Conservation (phyloP, 148 eudicot species). For the Vaccinium corymbosum region DNA sequence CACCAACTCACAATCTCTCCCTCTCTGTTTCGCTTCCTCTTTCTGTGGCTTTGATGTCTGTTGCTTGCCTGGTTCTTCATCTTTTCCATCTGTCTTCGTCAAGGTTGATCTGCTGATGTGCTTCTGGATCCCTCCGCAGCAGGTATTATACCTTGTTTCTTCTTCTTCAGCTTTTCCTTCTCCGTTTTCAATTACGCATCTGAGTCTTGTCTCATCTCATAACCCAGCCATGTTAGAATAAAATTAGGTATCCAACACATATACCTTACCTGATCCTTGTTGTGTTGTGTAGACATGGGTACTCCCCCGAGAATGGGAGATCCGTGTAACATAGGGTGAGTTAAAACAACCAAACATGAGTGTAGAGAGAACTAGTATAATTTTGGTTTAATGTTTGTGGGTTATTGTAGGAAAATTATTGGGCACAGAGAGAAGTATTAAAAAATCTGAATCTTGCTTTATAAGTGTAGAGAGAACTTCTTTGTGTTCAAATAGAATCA, state of each 20-base stretch:
- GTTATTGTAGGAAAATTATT: not conserved
- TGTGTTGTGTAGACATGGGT: not conserved
- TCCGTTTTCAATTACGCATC: no score
- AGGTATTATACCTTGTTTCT: not conserved
- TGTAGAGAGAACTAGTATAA: not conserved
- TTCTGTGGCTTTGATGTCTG: no score
- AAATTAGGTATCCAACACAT: not conserved
- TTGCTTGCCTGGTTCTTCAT: not conserved
- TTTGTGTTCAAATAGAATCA: not conserved
- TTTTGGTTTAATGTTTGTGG: not conserved
- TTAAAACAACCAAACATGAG: not conserved
- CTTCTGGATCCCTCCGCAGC: not conserved
- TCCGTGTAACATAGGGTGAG: not conserved
- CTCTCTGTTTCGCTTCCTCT: not conserved
- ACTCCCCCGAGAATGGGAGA: not conserved
- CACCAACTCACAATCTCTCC: not conserved
- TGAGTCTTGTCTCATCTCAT: not conserved
- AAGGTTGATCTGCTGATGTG: not conserved
- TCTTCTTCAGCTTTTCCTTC: not conserved
- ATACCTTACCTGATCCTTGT: not conserved
- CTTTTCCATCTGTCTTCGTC: not conserved
- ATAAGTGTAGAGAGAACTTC: not conserved
- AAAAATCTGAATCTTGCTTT: not conserved
- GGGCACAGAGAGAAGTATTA: not conserved
- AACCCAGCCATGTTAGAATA: not conserved